These are phyloP conservation scores for Ottelia alismoides DNA, from an alignment of 106 monocot genomes.

Conservation along the genomic window DNA sequence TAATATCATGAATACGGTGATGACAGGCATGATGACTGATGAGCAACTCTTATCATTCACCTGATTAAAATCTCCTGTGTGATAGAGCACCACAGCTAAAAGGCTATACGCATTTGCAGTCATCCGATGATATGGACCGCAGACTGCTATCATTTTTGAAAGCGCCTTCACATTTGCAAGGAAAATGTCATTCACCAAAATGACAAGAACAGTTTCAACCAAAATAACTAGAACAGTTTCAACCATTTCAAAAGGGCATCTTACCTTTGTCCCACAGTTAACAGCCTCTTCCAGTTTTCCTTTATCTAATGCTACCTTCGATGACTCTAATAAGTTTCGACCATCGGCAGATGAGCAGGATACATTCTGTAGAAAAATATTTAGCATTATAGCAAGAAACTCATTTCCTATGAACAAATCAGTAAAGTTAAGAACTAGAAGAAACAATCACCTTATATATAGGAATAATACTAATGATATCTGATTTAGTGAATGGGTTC, in stretches of 20 bases:
- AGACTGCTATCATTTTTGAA: conserved; percentile 78
- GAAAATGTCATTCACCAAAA: background rate
- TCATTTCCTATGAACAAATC: no score
- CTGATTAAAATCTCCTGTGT: conserved; percentile 94
- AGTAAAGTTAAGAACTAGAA: no score
- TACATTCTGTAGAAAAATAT: conserved; percentile 45
- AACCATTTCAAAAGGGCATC: background rate
- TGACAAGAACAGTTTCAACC: background rate
- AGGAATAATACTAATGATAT: conserved; percentile 74
- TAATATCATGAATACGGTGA: no score
- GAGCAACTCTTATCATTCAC: no score
- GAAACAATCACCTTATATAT: conserved; percentile 84
- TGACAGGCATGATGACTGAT: no score
- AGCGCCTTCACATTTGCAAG: conserved; percentile 45
- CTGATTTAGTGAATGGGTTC: conserved; percentile 66
- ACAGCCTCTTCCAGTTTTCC: conserved; percentile 95
- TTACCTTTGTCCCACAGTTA: conserved; percentile 68
- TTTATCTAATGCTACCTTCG: conserved; percentile 80
- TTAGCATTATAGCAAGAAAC: background rate
- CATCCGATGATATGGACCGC: conserved; percentile 92
- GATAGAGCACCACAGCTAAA: conserved; percentile 86
- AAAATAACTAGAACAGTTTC: background rate
- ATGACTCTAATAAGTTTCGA: conserved; percentile 75
- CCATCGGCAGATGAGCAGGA: conserved; percentile 75
- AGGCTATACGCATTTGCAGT: conserved; percentile 90